These are phyloP conservation scores for Citrus glauca DNA, from an alignment of 345 rosid species.

Conservation along the genomic window DNA sequence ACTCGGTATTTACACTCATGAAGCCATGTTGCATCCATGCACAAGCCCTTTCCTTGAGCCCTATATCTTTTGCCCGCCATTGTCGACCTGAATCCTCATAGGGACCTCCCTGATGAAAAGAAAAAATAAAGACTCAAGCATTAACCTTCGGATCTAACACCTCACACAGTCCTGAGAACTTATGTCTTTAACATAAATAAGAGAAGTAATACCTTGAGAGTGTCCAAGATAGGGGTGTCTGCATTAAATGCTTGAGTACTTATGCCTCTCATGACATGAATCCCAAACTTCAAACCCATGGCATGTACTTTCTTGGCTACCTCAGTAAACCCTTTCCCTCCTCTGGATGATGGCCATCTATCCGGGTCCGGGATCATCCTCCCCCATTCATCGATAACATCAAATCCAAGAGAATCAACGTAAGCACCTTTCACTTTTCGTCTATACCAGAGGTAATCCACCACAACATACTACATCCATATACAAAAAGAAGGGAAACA, in stretches of 20 bases:
- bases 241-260: slow-evolving; percentile 87
- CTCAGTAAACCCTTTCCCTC: slow-evolving; percentile 73
- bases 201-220: slow-evolving; percentile 37
- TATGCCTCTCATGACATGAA: slow-evolving; percentile 92
- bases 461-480: slow-evolving; percentile 71
- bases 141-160: not conserved
- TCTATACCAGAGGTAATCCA: slow-evolving; percentile 96
- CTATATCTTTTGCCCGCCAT: slow-evolving; percentile 80
- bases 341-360: slow-evolving; percentile 92
- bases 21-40: slow-evolving; percentile 87
- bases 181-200: not conserved
- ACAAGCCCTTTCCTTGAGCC: slow-evolving; percentile 75
- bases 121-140: slow-evolving; percentile 4
- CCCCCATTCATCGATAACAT: slow-evolving; percentile 97
- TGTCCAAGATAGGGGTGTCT: slow-evolving; percentile 69
- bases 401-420: slow-evolving; percentile 69
- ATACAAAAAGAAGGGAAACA: not conserved
- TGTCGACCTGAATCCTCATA: slow-evolving; percentile 49
- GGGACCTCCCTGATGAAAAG: slow-evolving; percentile 53
- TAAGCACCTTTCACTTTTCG: slow-evolving; percentile 71
- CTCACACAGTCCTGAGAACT: not conserved
- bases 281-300: slow-evolving; percentile 93
- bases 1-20: slow-evolving; percentile 69
- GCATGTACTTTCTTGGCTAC: slow-evolving; percentile 72
- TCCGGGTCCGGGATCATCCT: slow-evolving; percentile 73